Base-by-base conservation (phyloP, 805 yeast species). In the Kodamaea leandrae region DNA sequence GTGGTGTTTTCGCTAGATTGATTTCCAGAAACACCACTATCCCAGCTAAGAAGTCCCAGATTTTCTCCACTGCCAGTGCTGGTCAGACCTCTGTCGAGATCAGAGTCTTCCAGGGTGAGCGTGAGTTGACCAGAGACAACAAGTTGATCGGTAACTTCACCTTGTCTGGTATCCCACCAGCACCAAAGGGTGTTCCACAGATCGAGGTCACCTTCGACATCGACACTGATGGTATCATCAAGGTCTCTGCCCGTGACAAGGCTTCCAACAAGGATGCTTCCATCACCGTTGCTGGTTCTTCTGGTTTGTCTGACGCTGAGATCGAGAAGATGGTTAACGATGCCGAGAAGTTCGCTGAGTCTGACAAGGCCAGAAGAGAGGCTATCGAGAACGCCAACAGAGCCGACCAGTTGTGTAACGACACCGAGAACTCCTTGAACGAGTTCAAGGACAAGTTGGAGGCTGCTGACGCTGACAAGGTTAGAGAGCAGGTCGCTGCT, bases 101-200 rank as follows among this genome's bases (percentile, higher is more conserved):
- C 74, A 84, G 96, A 76, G 97, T 89, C 47, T 90, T 87, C 96
- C 96, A 89, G 77, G 97, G 97, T 78, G 97, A 89, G 80, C 86
- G 97, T 79, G 96, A 89, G 76, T 82, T 90, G 63, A 95, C 91
- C 61, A 85, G 95, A 76, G 97, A 89, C 78, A 89, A 89, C 86
- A 89, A 90, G 77, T 80, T 90, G 66, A 86, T 89, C 66, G 97
- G 97, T 71, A 89, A 90, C 86, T 89, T 89, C 74, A 89, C 95
- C 48, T 78, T 89, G 60, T 76, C 93, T 51, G 96, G 96, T 71
- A 89, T 89, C 56, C 96, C 95, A 61, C 95, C 95, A 53, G 93
- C 93, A 56, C 90, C 93, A 69, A 86, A 86, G 82, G 95, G 95
- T 76, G 91, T 85, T 53, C 95, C 95, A 52, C 95, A 86, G 75